A percentile compares a stretch with the other conserved stretches of the same genome.
phyloP scores from a whole-genome alignment of 2,329 filamentous ascomycete genomes.

The Aspergillus sergii region DNA sequence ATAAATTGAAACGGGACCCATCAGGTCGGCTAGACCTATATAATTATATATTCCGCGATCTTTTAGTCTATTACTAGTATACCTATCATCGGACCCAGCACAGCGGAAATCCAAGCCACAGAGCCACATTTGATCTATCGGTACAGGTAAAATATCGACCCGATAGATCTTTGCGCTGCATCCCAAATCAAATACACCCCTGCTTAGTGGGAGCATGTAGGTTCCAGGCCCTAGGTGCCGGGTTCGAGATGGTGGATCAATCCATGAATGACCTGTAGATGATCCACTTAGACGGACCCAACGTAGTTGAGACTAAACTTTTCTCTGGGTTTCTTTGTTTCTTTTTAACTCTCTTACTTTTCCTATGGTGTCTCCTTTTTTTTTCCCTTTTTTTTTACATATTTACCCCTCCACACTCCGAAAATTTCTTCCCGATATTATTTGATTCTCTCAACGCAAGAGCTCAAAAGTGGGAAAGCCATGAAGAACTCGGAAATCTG shows the following conservation, averaged over 20 bases:
- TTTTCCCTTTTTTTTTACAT: not conserved
- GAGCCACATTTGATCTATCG: constrained; percentile 5
- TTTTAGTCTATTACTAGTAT: not conserved
- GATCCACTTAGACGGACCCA: not conserved
- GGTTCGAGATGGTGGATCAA: not conserved
- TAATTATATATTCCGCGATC: not conserved
- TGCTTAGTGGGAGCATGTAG: not conserved
- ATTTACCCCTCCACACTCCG: no score
- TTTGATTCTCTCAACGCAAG: not conserved
- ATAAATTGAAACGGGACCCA: not conserved
- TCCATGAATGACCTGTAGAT: not conserved
- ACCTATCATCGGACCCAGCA: constrained; percentile 1
- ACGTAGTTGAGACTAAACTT: not conserved
- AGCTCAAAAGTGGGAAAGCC: not conserved
- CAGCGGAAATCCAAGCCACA: not conserved
- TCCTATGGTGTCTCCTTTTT: not conserved
- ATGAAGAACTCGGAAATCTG: not conserved
- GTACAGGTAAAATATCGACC: not conserved
- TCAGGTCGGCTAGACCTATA: not conserved
- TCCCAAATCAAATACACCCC: not conserved
- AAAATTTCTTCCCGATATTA: not conserved
- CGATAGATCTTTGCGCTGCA: not conserved
- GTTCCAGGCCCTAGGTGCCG: constrained; percentile 1
- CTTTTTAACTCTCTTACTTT: no score
- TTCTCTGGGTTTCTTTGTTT: not conserved